These are phyloP conservation scores for Capsicum baccatum DNA, from an alignment of 257 asterid species.

Conservation along the genomic window DNA sequence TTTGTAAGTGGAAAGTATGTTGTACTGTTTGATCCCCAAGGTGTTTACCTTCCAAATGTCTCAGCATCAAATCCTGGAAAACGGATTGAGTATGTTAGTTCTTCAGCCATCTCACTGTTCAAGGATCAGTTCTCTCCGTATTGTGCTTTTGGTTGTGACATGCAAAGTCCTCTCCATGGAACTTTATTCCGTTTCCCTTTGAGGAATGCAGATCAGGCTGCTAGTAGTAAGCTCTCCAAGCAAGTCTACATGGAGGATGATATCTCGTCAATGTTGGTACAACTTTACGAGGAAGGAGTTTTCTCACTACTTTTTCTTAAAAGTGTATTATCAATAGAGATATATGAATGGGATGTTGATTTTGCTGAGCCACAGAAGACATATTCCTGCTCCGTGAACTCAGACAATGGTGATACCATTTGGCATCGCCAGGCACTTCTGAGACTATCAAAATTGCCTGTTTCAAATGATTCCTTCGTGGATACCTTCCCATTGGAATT, in stretches of 20 bases:
- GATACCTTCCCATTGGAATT: constrained; percentile 79
- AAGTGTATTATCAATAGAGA: constrained; percentile 72
- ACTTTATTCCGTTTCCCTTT: constrained; percentile 97
- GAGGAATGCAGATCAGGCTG: constrained; percentile 89
- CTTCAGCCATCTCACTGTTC: constrained; percentile 82
- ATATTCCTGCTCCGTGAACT: constrained; percentile 70
- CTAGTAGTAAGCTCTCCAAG: constrained; percentile 86
- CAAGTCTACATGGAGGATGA: constrained; percentile 90
- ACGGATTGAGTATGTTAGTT: constrained; percentile 84
- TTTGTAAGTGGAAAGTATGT: constrained; percentile 93
- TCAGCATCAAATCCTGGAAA: constrained; percentile 94
- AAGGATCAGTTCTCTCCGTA: constrained; percentile 89
- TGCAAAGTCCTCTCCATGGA: constrained; percentile 84
- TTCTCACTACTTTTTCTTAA: constrained; percentile 86
- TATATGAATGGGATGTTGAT: constrained; percentile 87
- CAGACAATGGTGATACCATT: constrained; percentile 54
- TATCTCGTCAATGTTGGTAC: constrained; percentile 76
- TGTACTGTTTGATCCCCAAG: constrained; percentile 96
- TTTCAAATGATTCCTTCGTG: constrained; percentile 53
- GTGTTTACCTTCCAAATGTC: constrained; percentile 86
- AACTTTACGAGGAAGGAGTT: constrained; percentile 87
- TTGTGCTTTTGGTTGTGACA: constrained; percentile 95
- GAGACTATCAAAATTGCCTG: constrained; percentile 58
- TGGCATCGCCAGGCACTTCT: constrained; percentile 82
- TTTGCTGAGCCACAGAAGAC: constrained; percentile 70